Evolutionary conservation across 1,284 basidiomycete genomes (phyloP).

Genomic region (Naganishia albida): DNA sequence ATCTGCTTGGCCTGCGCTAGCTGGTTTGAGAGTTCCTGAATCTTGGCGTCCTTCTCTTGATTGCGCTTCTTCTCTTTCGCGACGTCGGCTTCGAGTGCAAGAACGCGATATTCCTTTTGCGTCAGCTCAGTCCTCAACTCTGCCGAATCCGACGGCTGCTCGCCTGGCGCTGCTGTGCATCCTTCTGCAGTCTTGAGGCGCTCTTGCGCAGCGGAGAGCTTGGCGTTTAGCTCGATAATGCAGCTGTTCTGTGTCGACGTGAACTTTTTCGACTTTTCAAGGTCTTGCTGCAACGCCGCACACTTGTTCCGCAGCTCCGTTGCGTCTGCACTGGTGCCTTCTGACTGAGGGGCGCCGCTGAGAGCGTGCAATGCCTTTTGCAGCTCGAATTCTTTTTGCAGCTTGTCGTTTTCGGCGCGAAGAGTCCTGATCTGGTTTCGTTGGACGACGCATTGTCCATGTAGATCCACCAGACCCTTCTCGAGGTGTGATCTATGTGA

Average conservation of each 20-base stretch:
- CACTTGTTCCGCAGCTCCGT: neutral
- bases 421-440: neutral
- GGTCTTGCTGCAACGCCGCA: slow-evolving; percentile 1
- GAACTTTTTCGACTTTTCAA: neutral
- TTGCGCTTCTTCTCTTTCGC: neutral
- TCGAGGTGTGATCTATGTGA: neutral
- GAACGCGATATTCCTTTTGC: neutral
- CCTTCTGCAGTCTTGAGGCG: neutral
- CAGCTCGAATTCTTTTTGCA: neutral
- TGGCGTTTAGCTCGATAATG: neutral
- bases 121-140: neutral
- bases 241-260: neutral
- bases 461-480: slow-evolving; percentile 2
- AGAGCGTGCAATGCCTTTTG: slow-evolving; percentile 1
- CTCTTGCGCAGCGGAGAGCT: neutral
- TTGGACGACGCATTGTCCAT: neutral
- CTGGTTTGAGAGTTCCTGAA: neutral
- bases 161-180: neutral
- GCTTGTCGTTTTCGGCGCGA: neutral
- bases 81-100: slow-evolving; percentile 1
- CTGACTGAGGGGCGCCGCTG: too few relatives aligned
- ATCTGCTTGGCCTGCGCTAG: neutral
- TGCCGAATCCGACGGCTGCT: neutral
- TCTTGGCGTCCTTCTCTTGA: slow-evolving; percentile 6
- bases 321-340: neutral